Base-by-base conservation (phyloP, 768 basidiomycete species). In the Boletus reticuloceps region DNA sequence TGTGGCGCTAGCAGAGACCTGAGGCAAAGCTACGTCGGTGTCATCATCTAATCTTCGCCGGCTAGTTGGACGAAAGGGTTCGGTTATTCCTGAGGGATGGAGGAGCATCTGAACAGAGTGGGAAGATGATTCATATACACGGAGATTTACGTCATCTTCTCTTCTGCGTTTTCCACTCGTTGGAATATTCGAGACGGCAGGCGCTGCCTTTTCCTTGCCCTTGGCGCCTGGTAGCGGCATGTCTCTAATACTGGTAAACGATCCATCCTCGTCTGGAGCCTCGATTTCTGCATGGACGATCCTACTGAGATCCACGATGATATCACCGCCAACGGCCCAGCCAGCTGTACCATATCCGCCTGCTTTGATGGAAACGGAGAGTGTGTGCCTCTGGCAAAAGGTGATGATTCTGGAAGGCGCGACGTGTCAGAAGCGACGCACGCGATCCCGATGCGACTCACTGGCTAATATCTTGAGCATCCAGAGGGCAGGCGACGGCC, bases 331-430 rank as follows among this genome's bases (percentile, higher is more conserved):
- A 51, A 95, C 82, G 45, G 91, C 83, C 89, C 92, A 93, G 2
- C 92, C 94, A 11, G 87, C 91, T 1, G 90, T 94, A 7, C 93
- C 94, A 66, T 89, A 94, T 0, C 94, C 94, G 25, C 94, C 94
- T 2, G 91, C 89, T 68, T 92, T 94, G 62, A 94, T 80, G 10
- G 91, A 93, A 6, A 88, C 82, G 11, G 87, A 84, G 4, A 95
- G 74, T 0, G 73, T 72, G 64, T 93, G 78, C 51, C 83, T 82
- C n/a, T 68, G 72, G 65, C 92, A 94, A 70, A 95, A 94, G 13
- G 79, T 60, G 54, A 96, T 70, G 53, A 83, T 76, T 63, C 90
- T 92, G 6, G 52, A 54, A 54, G 32, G 13, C 10, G 7, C 27
- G 29, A 9, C 43, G 43, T 25, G 43, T 60, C 36, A 54, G 58